Percentiles rank a stretch among this genome's conserved stretches.
phyloP scores from a whole-genome alignment of 257 asterid genomes.

The Leptodermis oblonga region DNA sequence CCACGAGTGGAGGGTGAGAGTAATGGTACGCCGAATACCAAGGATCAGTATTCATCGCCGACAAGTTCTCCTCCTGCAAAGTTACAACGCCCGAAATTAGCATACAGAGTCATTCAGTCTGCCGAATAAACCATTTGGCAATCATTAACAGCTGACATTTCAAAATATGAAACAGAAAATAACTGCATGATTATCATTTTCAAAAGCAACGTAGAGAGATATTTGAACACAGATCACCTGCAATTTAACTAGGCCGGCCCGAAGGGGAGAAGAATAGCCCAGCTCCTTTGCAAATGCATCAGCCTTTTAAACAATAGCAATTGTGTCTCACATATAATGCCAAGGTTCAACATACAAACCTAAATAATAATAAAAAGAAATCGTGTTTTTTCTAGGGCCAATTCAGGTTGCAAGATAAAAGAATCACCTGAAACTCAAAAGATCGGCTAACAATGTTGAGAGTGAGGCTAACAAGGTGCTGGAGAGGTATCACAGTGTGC shows the following conservation, averaged over 20 bases:
- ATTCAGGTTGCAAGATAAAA: conserved; percentile 6
- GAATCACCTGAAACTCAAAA: conserved; percentile 89
- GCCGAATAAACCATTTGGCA: neutral
- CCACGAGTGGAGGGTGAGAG: conserved; percentile 96
- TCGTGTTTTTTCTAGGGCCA: neutral
- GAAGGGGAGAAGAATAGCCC: conserved; percentile 73
- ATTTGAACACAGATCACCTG: conserved; percentile 60
- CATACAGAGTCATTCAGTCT: neutral
- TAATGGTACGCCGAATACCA: conserved; percentile 98
- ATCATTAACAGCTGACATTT: neutral
- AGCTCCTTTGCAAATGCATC: conserved; percentile 94
- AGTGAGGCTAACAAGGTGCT: conserved; percentile 79
- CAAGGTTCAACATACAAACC: conserved; percentile 2
- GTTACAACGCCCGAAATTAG: neutral
- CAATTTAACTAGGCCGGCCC: conserved; percentile 87
- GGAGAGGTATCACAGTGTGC: conserved; percentile 96
- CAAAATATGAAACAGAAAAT: neutral
- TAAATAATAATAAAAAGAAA: neutral
- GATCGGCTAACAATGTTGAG: conserved; percentile 94
- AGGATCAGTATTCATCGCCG: conserved; percentile 90
- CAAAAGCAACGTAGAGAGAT: neutral
- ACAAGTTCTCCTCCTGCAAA: conserved; percentile 84
- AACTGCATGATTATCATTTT: neutral
- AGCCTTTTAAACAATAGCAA: conserved; percentile 48
- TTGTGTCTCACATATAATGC: neutral